Conservation (phyloP, 2,329 filamentous ascomycete genomes). For the Ophiostoma montium region DNA sequence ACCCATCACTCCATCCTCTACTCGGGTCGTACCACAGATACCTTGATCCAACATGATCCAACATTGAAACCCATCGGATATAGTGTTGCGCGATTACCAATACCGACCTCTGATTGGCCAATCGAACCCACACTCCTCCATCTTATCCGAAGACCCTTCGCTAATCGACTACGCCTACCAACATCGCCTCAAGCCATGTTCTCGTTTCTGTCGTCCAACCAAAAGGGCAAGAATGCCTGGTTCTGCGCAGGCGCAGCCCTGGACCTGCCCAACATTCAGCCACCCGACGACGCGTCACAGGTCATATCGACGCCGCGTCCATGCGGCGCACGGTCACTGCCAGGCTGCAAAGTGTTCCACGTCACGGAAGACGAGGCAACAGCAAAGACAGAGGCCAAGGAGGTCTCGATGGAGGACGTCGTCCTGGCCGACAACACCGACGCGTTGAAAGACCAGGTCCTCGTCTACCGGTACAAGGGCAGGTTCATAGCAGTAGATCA, state of each 20-base stretch:
- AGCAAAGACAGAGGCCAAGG: constrained; percentile 20
- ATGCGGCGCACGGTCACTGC: constrained; percentile 26
- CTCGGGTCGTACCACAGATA: too few species aligned
- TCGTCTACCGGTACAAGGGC: constrained; percentile 49
- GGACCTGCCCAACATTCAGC: constrained; percentile 37
- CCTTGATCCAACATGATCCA: too few species aligned
- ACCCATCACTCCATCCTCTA: too few species aligned
- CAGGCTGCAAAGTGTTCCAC: constrained; percentile 46
- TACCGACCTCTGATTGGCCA: too few species aligned
- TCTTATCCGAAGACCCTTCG: too few species aligned
- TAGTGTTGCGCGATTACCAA: too few species aligned
- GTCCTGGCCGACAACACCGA: constrained; percentile 16
- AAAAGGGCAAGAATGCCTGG: constrained; percentile 20
- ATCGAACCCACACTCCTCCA: too few species aligned
- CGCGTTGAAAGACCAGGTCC: constrained; percentile 42
- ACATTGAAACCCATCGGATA: too few species aligned
- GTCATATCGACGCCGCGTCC: constrained; percentile 22
- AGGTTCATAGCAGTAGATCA: constrained; percentile 56
- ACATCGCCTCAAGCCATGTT: constrained; percentile 4
- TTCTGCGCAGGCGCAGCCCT: constrained; percentile 39
- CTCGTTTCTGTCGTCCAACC: constrained; percentile 1
- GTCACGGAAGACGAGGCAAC: constrained; percentile 28
- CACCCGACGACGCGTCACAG: constrained; percentile 14
- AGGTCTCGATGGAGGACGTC: constrained; percentile 23
- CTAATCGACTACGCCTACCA: too few species aligned